Percentiles rank a stretch among this genome's conserved stretches.
phyloP scores from a whole-genome alignment of 805 yeast species.

The Zygoascus bituminiphila region DNA sequence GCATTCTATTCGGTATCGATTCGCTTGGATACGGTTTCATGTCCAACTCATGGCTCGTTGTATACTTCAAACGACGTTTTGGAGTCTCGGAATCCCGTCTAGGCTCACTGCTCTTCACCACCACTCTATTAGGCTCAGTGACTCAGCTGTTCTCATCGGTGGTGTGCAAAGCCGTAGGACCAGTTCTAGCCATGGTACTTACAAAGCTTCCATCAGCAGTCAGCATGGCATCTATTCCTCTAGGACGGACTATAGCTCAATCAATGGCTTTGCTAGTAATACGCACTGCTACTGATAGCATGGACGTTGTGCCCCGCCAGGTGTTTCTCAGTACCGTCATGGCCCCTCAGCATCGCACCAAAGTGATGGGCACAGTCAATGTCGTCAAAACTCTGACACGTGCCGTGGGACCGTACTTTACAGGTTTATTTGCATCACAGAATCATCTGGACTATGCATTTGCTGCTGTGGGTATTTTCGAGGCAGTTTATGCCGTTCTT shows the following conservation, averaged over 20 bases:
- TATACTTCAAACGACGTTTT: slow-evolving; percentile 59
- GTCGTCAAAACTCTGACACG: slow-evolving; percentile 80
- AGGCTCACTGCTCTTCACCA: slow-evolving; percentile 56
- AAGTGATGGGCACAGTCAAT: slow-evolving; percentile 78
- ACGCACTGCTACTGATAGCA: slow-evolving; percentile 58
- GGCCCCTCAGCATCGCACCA: slow-evolving; percentile 54
- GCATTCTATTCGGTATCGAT: slow-evolving; percentile 59
- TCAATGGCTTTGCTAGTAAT: slow-evolving; percentile 47
- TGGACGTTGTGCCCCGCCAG: slow-evolving; percentile 93
- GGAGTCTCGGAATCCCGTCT: slow-evolving; percentile 44
- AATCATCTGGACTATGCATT: slow-evolving; percentile 24
- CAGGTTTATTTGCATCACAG: slow-evolving; percentile 60
- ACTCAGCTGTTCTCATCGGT: slow-evolving; percentile 73
- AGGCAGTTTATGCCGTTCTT: slow-evolving; percentile 24
- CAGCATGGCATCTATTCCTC: slow-evolving; percentile 48
- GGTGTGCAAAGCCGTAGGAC: slow-evolving; percentile 61
- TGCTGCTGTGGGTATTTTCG: slow-evolving; percentile 28
- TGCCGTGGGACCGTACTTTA: slow-evolving; percentile 70
- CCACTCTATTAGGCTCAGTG: slow-evolving; percentile 54
- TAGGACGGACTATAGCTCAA: slow-evolving; percentile 31
- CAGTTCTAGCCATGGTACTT: slow-evolving; percentile 62
- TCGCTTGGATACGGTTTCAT: slow-evolving; percentile 84
- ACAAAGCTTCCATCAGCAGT: slow-evolving; percentile 75
- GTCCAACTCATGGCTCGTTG: slow-evolving; percentile 84
- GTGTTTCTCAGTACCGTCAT: slow-evolving; percentile 64